A percentile compares a stretch with the other conserved stretches of the same genome.
These are phyloP conservation scores for Sporothrix dimorphospora DNA, from an alignment of 2,329 filamentous ascomycete genomes.

Conservation along the genomic window DNA sequence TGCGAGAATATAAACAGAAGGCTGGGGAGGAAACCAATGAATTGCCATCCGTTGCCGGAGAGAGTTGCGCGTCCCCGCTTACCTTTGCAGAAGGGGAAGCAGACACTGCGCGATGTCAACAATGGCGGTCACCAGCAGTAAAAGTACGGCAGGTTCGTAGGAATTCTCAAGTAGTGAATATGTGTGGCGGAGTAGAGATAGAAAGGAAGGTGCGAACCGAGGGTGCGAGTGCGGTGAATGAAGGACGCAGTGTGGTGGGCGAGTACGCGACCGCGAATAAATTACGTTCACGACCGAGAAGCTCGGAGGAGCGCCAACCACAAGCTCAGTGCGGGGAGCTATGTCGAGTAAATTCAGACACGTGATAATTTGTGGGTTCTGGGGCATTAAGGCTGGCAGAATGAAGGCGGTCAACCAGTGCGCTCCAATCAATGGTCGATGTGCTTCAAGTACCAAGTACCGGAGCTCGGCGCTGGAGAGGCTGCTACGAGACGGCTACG, in stretches of 20 bases:
- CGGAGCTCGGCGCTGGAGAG: background rate
- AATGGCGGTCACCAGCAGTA: background rate
- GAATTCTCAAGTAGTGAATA: too few species aligned
- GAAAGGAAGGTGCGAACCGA: background rate
- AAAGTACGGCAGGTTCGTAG: background rate
- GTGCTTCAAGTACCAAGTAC: background rate
- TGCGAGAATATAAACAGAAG: too few species aligned
- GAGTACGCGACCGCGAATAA: background rate
- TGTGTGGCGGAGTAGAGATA: background rate
- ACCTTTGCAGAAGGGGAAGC: background rate
- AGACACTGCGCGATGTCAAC: background rate
- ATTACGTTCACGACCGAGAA: background rate
- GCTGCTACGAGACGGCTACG: background rate
- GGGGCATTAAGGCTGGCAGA: background rate
- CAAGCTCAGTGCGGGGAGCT: slow-evolving; percentile 1
- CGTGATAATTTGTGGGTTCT: slow-evolving; percentile 1
- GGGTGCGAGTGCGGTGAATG: too few species aligned
- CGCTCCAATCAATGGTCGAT: background rate
- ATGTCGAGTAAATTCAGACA: background rate
- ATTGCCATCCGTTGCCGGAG: background rate
- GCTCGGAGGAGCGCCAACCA: background rate
- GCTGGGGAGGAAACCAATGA: background rate
- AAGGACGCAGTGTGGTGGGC: background rate
- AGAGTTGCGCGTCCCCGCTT: background rate
- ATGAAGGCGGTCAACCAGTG: background rate